phyloP scores from a whole-genome alignment of 2,329 filamentous ascomycete genomes.

The Zasmidium cellare region DNA sequence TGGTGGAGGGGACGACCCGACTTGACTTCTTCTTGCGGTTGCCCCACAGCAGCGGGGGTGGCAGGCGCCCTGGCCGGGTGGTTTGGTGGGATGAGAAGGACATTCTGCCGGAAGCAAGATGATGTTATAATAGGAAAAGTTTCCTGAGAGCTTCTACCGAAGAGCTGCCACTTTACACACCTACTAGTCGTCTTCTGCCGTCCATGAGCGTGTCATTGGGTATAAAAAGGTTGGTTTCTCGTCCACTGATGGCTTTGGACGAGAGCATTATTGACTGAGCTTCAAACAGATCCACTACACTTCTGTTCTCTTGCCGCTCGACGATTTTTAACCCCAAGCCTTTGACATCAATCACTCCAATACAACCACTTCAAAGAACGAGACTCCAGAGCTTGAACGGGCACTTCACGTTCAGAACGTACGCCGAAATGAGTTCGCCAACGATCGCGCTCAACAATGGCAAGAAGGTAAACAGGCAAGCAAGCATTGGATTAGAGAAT shows the following conservation, averaged over 20 bases:
- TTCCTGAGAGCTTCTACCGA: not conserved
- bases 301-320: not conserved
- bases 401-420: conserved; percentile 16
- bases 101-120: not conserved
- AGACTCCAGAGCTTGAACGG: conserved; percentile 3
- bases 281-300: not conserved
- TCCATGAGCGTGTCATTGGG: not conserved
- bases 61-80: not conserved
- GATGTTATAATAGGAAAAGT: not conserved
- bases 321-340: not conserved
- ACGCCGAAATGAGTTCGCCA: conserved; percentile 33
- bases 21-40: not conserved
- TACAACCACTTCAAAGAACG: not conserved
- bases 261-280: not conserved
- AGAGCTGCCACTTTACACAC: not conserved
- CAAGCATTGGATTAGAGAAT: not conserved
- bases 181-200: not conserved
- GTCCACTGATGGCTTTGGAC: not conserved
- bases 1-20: not conserved
- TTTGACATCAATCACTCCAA: not conserved
- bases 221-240: conserved; percentile 8
- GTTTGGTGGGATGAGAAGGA: not conserved
- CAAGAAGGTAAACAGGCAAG: conserved; percentile 27
- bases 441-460: conserved; percentile 40
- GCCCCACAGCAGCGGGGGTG: not conserved